Base-by-base conservation (phyloP, 176 grass and related monocot species). In the Cenchrus purpureus region DNA sequence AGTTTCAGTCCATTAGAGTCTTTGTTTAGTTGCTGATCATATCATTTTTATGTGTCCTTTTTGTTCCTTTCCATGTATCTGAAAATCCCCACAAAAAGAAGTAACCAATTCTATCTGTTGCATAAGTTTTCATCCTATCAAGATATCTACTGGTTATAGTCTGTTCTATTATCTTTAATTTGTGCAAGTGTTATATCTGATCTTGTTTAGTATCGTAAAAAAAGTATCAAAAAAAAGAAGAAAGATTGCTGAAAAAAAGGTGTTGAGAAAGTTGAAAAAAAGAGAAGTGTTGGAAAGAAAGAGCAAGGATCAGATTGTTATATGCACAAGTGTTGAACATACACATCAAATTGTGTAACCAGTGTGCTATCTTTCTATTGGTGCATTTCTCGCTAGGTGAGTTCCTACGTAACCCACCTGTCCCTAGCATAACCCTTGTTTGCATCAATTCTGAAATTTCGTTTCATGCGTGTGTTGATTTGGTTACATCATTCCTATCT, bases 11-110 rank as follows among this genome's bases (percentile, higher is more conserved):
- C 63, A 34, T 65, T 32, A 65, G 25, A 65, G 28, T 65, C 28
- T 32, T 32, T 65, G 62, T 65, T 65, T 65, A 65, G 63, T 65
- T 65, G 63, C 1, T 65, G 31, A 65, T 65, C 63, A 34, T 65
- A 17, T 12, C 12, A 65, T 65, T 65, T 15, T 65, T 28, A 12
- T 11, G 29, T 37, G 11, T 32, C 25, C 8, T 65, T 65, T 65
- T 65, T 34, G 12, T 37, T 12, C 20, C 20, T 7, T 58, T 58
- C 16, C 57, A 59, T 59, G n/a, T 59, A 7, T 6, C 7, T 8
- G 6, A 59, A 59, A 20, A 22, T 53, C 7, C 12, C 51, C 12
- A 53, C 7, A n/a, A n/a, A 59, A 59, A 57, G 6, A 19, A n/a
- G 51, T 13, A 20, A n/a, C 19, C 19, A 7, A 59, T 19, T 59